phyloP scores from a whole-genome alignment of 345 rosid species.

The Linum usitatissimum region DNA sequence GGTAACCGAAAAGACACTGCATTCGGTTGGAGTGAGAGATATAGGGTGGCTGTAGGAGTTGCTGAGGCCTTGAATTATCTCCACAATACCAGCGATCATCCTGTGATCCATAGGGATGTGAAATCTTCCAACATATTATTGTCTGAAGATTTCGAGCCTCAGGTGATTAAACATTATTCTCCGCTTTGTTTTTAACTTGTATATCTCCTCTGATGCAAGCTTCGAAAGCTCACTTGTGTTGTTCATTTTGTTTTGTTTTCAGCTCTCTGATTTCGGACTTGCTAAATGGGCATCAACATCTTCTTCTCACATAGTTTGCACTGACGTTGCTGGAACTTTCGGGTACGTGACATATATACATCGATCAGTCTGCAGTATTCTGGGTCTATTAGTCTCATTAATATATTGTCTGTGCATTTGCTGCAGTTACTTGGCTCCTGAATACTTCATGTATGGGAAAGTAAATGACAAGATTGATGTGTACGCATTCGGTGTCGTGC shows the following conservation, averaged over 20 bases:
- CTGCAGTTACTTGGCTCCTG: conserved; percentile 10
- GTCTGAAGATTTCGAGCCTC: conserved; percentile 7
- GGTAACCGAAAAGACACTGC: conserved; percentile 39
- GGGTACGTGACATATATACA: background rate
- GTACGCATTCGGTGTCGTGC: conserved; percentile 8
- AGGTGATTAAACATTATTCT: background rate
- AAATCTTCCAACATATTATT: conserved; percentile 6
- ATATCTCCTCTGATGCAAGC: background rate
- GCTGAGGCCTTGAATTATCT: conserved; percentile 11
- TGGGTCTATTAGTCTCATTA: background rate
- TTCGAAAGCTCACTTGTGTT: background rate
- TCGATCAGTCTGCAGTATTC: background rate
- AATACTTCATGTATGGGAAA: conserved; percentile 10
- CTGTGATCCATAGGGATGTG: conserved; percentile 8
- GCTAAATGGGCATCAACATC: conserved; percentile 5
- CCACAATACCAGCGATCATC: background rate
- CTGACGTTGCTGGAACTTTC: conserved; percentile 9
- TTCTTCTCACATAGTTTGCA: conserved; percentile 7
- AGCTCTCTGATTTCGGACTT: conserved; percentile 11
- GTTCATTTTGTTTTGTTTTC: background rate
- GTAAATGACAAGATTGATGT: conserved; percentile 10
- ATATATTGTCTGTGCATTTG: too few species aligned
- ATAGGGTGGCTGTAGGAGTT: conserved; percentile 7
- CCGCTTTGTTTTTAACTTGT: background rate
- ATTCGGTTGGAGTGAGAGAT: conserved; percentile 31